A percentile compares a stretch with the other conserved stretches of the same genome.
Conservation (phyloP, 805 yeast species). For the Metschnikowia hibisci region DNA sequence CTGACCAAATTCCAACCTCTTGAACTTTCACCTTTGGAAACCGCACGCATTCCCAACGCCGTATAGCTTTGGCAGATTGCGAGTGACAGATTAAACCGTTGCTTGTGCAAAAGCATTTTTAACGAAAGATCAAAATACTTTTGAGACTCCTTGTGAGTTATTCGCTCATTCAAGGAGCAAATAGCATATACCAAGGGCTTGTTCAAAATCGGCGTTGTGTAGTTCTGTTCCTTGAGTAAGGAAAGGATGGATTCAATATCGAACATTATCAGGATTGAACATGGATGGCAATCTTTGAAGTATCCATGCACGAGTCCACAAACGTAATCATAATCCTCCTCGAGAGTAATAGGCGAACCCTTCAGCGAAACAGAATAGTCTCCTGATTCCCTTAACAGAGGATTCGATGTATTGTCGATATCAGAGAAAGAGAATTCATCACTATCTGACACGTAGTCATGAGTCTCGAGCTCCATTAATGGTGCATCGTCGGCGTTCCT, state of each 20-base stretch:
- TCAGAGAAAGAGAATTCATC: not conserved
- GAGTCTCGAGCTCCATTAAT: not conserved
- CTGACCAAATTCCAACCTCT: constrained; percentile 18
- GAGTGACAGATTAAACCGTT: constrained; percentile 8
- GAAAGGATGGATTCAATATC: constrained; percentile 10
- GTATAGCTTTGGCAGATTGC: constrained; percentile 17
- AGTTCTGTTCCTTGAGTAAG: constrained; percentile 11
- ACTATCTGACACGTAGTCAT: not conserved
- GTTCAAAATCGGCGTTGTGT: constrained; percentile 10
- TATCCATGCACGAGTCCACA: constrained; percentile 10
- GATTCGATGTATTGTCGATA: not conserved
- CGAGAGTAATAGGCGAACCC: constrained; percentile 9
- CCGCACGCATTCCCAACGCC: constrained; percentile 13
- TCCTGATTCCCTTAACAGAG: not conserved
- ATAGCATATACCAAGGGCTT: constrained; percentile 15
- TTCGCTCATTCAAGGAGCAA: constrained; percentile 12
- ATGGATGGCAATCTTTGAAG: constrained; percentile 9
- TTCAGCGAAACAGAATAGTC: not conserved
- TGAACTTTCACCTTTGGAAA: constrained; percentile 16
- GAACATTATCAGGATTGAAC: constrained; percentile 8
- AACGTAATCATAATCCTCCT: constrained; percentile 14
- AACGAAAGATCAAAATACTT: constrained; percentile 12
- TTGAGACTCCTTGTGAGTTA: constrained; percentile 14
- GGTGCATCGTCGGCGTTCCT: constrained; percentile 3
- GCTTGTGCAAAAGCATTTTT: constrained; percentile 9